Conservation (phyloP, 2,329 filamentous ascomycete species). For the Ceratocystis papillata region DNA sequence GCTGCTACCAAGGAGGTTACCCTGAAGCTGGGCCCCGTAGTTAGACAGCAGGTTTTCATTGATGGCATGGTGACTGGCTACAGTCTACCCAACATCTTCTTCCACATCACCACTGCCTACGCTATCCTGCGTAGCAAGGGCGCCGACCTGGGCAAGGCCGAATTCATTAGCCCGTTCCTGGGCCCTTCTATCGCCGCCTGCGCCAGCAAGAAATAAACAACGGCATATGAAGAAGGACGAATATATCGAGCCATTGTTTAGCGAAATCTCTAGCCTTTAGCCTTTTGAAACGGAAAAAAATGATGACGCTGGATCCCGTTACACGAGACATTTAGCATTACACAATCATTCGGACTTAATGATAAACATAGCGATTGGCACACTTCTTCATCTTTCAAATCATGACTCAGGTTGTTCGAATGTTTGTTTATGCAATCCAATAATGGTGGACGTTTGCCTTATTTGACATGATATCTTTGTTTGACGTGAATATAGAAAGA, state of each 20-base stretch:
- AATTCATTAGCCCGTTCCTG: constrained; percentile 33
- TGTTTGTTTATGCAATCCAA: background rate
- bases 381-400: too few relatives aligned
- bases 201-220: background rate
- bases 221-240: background rate
- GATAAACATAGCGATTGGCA: background rate
- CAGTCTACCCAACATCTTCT: constrained; percentile 49
- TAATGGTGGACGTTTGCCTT: background rate
- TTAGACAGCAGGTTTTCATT: constrained; percentile 20
- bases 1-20: constrained; percentile 29
- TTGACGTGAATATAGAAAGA: constrained; percentile 2
- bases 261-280: too few relatives aligned
- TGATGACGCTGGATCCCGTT: background rate
- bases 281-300: background rate
- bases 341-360: background rate
- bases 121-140: constrained; percentile 46
- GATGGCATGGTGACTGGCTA: constrained; percentile 31
- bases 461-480: background rate
- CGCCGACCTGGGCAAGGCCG: constrained; percentile 47
- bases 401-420: background rate
- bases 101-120: constrained; percentile 49
- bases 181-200: constrained; percentile 19
- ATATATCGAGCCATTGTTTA: background rate
- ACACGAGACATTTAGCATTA: background rate
- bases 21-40: constrained; percentile 28